Base-by-base conservation (phyloP, 1,284 basidiomycete species). In the Heterobasidion parviporum region DNA sequence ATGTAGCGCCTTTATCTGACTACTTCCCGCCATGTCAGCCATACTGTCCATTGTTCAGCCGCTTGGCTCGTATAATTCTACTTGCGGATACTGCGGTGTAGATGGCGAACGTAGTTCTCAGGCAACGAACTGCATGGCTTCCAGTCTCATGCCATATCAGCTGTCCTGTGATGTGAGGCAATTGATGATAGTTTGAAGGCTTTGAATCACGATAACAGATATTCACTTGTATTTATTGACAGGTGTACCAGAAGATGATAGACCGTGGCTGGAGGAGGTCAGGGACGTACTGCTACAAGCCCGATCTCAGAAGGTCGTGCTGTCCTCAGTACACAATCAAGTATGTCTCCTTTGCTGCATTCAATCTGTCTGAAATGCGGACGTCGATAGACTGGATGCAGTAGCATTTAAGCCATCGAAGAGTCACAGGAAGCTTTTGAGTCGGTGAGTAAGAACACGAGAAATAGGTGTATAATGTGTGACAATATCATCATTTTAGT, bases 271-370 rank as follows among this genome's bases (percentile, higher is more conserved):
- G 94, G 94, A 79, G 94, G 61, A 78, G 94, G 58, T 92, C 89
- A 51, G 92, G 92, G 64, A 77, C 74, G 26, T 92, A 85, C 68
- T 83, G 89, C 65, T 92, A 89, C 69, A 92, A 92, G 62, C 93
- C 94, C 2, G 84, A 95, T 68, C 77, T 94, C 71, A 79, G 74
- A 60, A 70, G 73, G 8, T 89, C 92, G 4, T 98, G 95, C 67
- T 98, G 95, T 67, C 92, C 94, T 0, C 91, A 93, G 61, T 96
- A 95, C 67, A 92, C 94, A 0, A 97, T 97, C 68, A 88, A 82
- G 82, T 89, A 62, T 53, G 72, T 66, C 33, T 52, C 16, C 32
- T 6, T 15, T 18, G 10, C 26, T 55, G 26, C 26, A 43, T 15
- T 14, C 7, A 36, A 53, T 52, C 6, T 51, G n/a, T 33, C 15